Evolutionary conservation across 2,329 filamentous ascomycete species (phyloP).

Genomic region (Penicillium sp.): DNA sequence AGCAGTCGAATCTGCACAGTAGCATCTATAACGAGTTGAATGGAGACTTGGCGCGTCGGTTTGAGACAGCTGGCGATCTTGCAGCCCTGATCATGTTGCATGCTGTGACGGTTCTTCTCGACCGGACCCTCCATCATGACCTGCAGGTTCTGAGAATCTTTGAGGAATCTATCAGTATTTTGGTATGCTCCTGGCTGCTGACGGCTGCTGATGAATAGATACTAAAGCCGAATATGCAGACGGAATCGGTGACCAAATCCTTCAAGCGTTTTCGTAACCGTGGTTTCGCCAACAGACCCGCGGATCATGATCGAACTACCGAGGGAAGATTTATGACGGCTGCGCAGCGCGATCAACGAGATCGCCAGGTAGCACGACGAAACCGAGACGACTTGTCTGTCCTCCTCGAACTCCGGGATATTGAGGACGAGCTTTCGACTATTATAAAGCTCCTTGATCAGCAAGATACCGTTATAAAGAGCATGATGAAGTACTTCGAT

Average conservation of each 20-base stretch:
- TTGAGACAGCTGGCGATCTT: slow-evolving; percentile 62
- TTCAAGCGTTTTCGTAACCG: slow-evolving; percentile 63
- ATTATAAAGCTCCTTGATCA: slow-evolving; percentile 59
- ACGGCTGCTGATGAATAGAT: rapidly evolving
- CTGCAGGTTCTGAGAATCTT: slow-evolving; percentile 65
- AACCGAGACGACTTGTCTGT: slow-evolving; percentile 65
- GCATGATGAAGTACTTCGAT: slow-evolving; percentile 37
- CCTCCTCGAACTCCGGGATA: slow-evolving; percentile 61
- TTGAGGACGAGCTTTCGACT: slow-evolving; percentile 63
- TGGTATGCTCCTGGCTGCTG: slow-evolving; percentile 43
- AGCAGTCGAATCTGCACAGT: slow-evolving; percentile 60
- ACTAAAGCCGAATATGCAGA: slow-evolving; percentile 38
- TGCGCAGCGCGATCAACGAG: slow-evolving; percentile 44
- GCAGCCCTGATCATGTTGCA: slow-evolving; percentile 63
- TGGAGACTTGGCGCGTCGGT: slow-evolving; percentile 62
- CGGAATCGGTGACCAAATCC: slow-evolving; percentile 61
- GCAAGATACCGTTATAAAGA: slow-evolving; percentile 53
- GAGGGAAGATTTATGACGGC: slow-evolving; percentile 33
- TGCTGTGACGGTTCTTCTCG: slow-evolving; percentile 61
- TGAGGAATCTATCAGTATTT: slow-evolving; percentile 63
- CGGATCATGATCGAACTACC: slow-evolving; percentile 29
- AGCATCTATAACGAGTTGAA: slow-evolving; percentile 67
- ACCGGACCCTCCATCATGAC: slow-evolving; percentile 60
- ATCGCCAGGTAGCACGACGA: slow-evolving; percentile 52
- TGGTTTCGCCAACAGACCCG: slow-evolving; percentile 50